phyloP scores from a whole-genome alignment of 371 early-diverging fungal species.

The Mucor indicus region DNA sequence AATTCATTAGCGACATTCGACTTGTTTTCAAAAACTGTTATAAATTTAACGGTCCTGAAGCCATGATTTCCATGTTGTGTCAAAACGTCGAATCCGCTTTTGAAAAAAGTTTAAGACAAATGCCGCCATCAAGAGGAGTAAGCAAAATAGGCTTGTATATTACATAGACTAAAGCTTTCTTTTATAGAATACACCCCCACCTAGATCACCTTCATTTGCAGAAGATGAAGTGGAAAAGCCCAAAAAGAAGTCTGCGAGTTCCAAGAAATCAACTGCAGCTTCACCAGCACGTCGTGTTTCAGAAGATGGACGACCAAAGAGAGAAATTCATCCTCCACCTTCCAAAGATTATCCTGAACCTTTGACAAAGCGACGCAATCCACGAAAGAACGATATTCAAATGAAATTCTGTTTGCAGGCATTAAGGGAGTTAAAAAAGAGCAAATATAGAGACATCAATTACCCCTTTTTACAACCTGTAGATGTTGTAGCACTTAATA shows the following conservation, averaged over 20 bases:
- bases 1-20: slow-evolving; percentile 77
- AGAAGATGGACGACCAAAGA: slow-evolving; percentile 65
- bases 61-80: slow-evolving; percentile 74
- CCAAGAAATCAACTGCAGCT: slow-evolving; percentile 12
- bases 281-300: slow-evolving; percentile 19
- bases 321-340: slow-evolving; percentile 71
- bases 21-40: slow-evolving; percentile 87
- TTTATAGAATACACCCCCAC: slow-evolving; percentile 12
- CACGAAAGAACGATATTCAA: slow-evolving; percentile 59
- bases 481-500: slow-evolving; percentile 85
- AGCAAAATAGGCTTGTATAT: too few species aligned
- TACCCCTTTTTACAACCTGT: slow-evolving; percentile 91
- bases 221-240: too few species aligned
- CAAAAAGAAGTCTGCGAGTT: too few species aligned
- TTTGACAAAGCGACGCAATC: slow-evolving; percentile 44
- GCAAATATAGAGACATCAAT: slow-evolving; percentile 65
- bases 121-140: slow-evolving; percentile 56
- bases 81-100: slow-evolving; percentile 73
- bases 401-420: slow-evolving; percentile 70
- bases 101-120: slow-evolving; percentile 64
- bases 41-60: slow-evolving; percentile 84
- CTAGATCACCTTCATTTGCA: slow-evolving; percentile 16
- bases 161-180: too few species aligned
- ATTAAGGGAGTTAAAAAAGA: slow-evolving; percentile 77
- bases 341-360: slow-evolving; percentile 52